phyloP scores from a whole-genome alignment of 2,329 filamentous ascomycete genomes.

The Penicillium sp. region DNA sequence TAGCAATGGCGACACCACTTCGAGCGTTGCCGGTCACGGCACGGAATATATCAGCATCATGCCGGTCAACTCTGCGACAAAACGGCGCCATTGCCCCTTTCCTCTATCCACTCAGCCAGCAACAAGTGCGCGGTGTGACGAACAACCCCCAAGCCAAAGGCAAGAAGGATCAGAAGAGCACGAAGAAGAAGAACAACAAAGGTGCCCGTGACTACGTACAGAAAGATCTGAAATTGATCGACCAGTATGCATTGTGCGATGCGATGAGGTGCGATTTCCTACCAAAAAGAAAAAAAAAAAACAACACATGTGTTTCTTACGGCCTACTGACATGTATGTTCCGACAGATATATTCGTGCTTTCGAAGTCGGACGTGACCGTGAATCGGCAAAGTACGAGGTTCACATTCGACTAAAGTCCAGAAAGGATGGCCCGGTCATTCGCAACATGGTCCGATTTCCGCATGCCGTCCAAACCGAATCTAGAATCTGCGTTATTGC shows the following conservation, averaged over 20 bases:
- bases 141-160: conserved; percentile 38
- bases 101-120: conserved; percentile 24
- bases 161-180: conserved; percentile 41
- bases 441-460: conserved; percentile 81
- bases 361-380: conserved; percentile 82
- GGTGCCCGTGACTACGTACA: conserved; percentile 62
- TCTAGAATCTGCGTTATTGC: conserved; percentile 86
- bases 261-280: conserved; percentile 67
- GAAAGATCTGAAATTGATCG: conserved; percentile 59
- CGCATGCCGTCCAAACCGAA: conserved; percentile 85
- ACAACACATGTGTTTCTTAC: background rate
- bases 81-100: conserved; percentile 27
- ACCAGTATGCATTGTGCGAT: conserved; percentile 80
- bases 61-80: conserved; percentile 26
- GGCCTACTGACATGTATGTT: conserved; percentile 3
- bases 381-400: conserved; percentile 75
- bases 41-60: conserved; percentile 32
- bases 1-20: conserved; percentile 33
- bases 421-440: conserved; percentile 81
- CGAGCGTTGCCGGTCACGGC: conserved; percentile 32
- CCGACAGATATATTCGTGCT: conserved; percentile 80
- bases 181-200: conserved; percentile 60
- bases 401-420: conserved; percentile 77
- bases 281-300: background rate
- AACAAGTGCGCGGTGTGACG: conserved; percentile 36